Conservation (phyloP, 305 asterid genomes). For the Nicotiana rustica region DNA sequence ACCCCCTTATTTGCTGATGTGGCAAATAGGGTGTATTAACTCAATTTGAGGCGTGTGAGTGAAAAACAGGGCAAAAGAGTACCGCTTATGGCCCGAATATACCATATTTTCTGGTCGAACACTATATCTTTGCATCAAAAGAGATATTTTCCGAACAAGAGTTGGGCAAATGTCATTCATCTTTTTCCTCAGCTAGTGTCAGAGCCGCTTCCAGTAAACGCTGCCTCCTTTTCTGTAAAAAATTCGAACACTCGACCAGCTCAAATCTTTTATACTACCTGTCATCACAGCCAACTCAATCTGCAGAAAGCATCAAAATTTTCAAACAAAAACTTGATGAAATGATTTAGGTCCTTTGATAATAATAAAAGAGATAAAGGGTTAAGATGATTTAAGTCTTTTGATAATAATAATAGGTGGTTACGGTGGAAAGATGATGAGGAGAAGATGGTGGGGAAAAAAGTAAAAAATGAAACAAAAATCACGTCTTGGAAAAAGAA, state of each 20-base stretch:
- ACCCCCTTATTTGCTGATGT: slow-evolving; percentile 30
- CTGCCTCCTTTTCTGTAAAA: not conserved
- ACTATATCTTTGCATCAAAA: not conserved
- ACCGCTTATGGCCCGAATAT: not conserved
- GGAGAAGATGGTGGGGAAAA: not conserved
- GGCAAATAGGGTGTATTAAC: slow-evolving; percentile 17
- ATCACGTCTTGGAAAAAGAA: not conserved
- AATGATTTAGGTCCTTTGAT: slow-evolving; percentile 25
- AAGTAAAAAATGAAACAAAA: not conserved
- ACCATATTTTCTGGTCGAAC: slow-evolving; percentile 7
- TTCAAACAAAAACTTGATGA: slow-evolving; percentile 28
- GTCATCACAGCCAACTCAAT: not conserved
- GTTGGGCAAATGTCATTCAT: slow-evolving; percentile 15
- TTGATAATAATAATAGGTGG: slow-evolving; percentile 18
- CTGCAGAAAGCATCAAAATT: slow-evolving; percentile 22
- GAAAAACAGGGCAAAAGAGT: not conserved
- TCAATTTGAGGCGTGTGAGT: not conserved
- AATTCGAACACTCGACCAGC: not conserved
- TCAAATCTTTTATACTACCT: not conserved
- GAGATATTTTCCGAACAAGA: not conserved
- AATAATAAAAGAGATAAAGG: not conserved
- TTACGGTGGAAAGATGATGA: not conserved
- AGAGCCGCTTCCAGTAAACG: slow-evolving; percentile 17
- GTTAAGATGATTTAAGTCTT: not conserved
- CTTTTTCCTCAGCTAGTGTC: not conserved